phyloP scores from a whole-genome alignment of 345 rosid genomes.

The Diplotaxis tenuifolia region DNA sequence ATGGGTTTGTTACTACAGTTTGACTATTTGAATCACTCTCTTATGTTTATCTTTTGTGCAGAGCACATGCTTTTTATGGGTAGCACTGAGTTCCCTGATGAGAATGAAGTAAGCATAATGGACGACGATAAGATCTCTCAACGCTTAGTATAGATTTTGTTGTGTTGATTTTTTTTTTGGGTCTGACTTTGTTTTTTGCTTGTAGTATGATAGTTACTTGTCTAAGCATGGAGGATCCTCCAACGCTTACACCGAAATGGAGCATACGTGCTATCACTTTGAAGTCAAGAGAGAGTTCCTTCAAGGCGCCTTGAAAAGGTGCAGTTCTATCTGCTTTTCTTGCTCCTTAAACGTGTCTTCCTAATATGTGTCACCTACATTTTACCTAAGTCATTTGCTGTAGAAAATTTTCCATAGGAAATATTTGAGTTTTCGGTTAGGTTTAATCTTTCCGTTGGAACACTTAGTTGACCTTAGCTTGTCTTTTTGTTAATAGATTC shows the following conservation, averaged over 20 bases:
- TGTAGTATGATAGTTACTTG: constrained; percentile 97
- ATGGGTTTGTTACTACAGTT: background rate
- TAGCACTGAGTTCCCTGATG: constrained; percentile 86
- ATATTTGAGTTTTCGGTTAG: background rate
- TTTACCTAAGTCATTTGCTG: background rate
- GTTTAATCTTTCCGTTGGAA: background rate
- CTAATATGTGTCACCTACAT: background rate
- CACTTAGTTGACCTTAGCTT: constrained; percentile 24
- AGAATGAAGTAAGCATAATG: constrained; percentile 78
- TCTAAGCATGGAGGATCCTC: constrained; percentile 99
- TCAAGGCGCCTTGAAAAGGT: constrained; percentile 73
- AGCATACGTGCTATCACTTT: constrained; percentile 96
- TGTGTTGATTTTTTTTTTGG: constrained; percentile 9
- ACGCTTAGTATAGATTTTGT: background rate
- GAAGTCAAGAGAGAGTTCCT: constrained; percentile 91
- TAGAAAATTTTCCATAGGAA: background rate
- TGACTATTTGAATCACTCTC: background rate
- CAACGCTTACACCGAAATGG: constrained; percentile 92
- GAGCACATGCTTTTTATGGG: constrained; percentile 99
- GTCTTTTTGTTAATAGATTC: constrained; percentile 57
- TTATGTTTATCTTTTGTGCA: constrained; percentile 30
- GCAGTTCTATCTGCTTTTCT: background rate
- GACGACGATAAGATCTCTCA: background rate
- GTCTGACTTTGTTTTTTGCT: constrained; percentile 48
- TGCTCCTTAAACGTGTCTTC: background rate